These are phyloP conservation scores for Beauveria sp. DNA, from an alignment of 2,329 filamentous ascomycete genomes.

Conservation along the genomic window DNA sequence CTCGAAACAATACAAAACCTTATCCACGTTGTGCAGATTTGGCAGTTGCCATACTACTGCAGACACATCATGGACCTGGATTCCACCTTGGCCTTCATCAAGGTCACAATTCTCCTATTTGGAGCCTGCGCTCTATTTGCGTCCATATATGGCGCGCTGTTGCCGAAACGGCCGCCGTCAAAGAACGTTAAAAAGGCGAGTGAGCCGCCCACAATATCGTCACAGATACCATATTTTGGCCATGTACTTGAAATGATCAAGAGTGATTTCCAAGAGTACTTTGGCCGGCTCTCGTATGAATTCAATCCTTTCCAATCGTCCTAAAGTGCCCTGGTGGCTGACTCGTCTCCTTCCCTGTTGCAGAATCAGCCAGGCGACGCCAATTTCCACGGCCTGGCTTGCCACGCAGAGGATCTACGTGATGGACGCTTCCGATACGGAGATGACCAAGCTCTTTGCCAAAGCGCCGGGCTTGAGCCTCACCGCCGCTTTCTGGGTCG, in stretches of 20 bases:
- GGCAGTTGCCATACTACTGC: background rate
- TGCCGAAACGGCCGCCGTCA: background rate
- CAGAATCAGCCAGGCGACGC: conserved; percentile 3
- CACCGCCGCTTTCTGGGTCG: conserved; percentile 5
- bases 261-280: conserved; percentile 7
- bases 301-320: background rate
- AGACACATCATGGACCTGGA: background rate
- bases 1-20: background rate
- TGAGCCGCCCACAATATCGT: conserved; percentile 5
- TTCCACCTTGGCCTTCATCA: background rate
- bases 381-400: background rate
- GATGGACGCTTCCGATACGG: conserved; percentile 3
- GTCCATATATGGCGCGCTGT: background rate
- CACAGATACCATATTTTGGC: conserved; percentile 1
- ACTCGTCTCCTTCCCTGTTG: background rate
- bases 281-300: conserved; percentile 8
- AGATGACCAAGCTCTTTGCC: conserved; percentile 10
- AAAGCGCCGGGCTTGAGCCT: conserved; percentile 3
- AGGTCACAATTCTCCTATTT: background rate
- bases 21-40: background rate
- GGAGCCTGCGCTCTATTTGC: background rate
- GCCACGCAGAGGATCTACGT: conserved; percentile 4
- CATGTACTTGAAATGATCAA: conserved; percentile 2
- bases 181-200: background rate
- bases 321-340: background rate